Base-by-base conservation (phyloP, 2,329 filamentous ascomycete species). In the Botrytis deweyae region DNA sequence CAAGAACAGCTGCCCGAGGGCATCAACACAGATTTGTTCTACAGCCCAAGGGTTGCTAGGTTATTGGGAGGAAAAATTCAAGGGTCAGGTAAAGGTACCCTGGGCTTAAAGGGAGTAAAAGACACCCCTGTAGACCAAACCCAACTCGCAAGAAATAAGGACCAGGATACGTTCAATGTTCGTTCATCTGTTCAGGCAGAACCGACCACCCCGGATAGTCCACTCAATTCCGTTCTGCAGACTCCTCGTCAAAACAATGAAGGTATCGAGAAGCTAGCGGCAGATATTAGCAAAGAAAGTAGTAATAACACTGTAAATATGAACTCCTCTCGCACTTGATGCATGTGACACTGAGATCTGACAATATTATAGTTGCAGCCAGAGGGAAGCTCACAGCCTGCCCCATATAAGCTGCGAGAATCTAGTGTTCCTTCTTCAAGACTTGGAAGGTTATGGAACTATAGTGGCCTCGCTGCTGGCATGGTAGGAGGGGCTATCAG, bases 401-500 rank as follows among this genome's bases (percentile, higher is more conserved):
- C 82, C 18, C 77, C 82, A 6, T 94, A 97, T 80, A 86, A 92
- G 75, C 90, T 99, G 81, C 88, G 92, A 72, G 95, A 98, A 80
- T 99, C 96, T 16, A 91, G 90, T 76, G 95, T 99, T 0, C 96
- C 96, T 1, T 93, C 96, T 0, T 94, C 94, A 12, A 90, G 96
- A 6, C 84, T 99, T 70, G 92, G 95, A 62, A 89, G 96, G 72
- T 84, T 99, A 38, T 98, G 95, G 93, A 97, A 99, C 82, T 99
- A 98, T 81, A 89, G 94, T 73, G 94, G 96, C 0, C 87, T 99
- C 8, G 96, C 94, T 40, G 95, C 94, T 0, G 97, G 95, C 65
- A 97, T 99, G 95, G 90, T 97, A 12, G 93, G 97, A 79, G 96
- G 96, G 1, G 95, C 95, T 42, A 90, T 98, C 75, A 92, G 90